Percentiles rank a stretch among this genome's conserved stretches.
phyloP scores from a whole-genome alignment of 2,329 filamentous ascomycete genomes.

The Sphaerulina populicola region DNA sequence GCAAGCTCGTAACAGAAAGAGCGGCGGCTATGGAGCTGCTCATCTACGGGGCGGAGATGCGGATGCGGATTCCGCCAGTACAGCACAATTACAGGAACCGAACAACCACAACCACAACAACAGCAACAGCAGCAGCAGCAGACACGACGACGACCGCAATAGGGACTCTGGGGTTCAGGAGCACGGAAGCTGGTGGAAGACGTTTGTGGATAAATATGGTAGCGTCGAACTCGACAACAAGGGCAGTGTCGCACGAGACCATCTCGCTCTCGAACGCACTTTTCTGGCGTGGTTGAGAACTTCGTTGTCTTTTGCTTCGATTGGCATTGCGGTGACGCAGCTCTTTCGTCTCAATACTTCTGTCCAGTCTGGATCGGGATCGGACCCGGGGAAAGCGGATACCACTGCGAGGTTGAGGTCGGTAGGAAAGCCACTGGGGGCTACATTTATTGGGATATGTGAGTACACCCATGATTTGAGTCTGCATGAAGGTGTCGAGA shows the following conservation, averaged over 20 bases:
- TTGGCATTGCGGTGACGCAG: conserved; percentile 76
- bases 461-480: conserved; percentile 3
- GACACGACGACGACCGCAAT: background rate
- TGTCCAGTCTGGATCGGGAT: conserved; percentile 33
- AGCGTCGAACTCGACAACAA: conserved; percentile 75
- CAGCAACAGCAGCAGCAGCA: conserved; percentile 3
- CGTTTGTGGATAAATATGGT: conserved; percentile 51
- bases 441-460: conserved; percentile 63
- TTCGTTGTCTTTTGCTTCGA: conserved; percentile 70
- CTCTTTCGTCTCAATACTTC: conserved; percentile 74
- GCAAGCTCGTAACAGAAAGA: conserved; percentile 17
- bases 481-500: too few species aligned
- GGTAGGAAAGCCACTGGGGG: conserved; percentile 65
- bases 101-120: conserved; percentile 4
- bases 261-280: conserved; percentile 71
- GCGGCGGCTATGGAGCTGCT: conserved; percentile 5
- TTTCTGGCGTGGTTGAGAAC: conserved; percentile 81
- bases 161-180: conserved; percentile 3
- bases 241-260: conserved; percentile 73
- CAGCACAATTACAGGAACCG: conserved; percentile 3
- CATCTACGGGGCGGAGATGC: conserved; percentile 11
- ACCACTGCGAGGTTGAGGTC: conserved; percentile 42
- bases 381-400: conserved; percentile 9
- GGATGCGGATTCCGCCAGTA: conserved; percentile 6
- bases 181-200: conserved; percentile 45